Evolutionary conservation across 2,329 filamentous ascomycete species (phyloP).

Genomic region (Ophiostoma montium): DNA sequence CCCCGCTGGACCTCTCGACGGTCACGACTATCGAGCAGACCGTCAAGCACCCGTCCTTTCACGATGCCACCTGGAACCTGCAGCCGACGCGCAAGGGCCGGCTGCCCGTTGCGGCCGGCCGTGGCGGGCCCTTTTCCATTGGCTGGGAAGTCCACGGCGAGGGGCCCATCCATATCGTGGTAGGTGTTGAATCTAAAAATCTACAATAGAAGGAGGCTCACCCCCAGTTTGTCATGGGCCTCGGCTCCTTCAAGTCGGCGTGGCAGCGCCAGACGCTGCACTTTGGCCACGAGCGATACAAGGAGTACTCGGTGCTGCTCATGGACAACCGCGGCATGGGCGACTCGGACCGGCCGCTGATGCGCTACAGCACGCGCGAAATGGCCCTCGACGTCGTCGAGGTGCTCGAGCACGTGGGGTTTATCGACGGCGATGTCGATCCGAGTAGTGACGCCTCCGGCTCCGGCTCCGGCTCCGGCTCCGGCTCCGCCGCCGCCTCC

Average conservation of each 20-base stretch:
- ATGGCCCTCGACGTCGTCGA: slow-evolving; percentile 73
- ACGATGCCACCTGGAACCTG: slow-evolving; percentile 53
- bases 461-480: too few relatives aligned
- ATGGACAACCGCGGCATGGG: slow-evolving; percentile 81
- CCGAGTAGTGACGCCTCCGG: too few relatives aligned
- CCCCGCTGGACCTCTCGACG: not conserved
- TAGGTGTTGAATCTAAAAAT: slow-evolving; percentile 36
- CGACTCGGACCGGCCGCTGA: slow-evolving; percentile 59
- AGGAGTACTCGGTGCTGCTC: slow-evolving; percentile 59
- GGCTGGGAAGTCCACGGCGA: slow-evolving; percentile 69
- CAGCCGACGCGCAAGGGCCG: slow-evolving; percentile 49
- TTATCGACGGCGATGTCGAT: slow-evolving; percentile 3
- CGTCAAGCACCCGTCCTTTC: slow-evolving; percentile 50
- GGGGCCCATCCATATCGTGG: slow-evolving; percentile 57
- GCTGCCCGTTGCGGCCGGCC: slow-evolving; percentile 48
- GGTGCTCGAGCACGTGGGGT: slow-evolving; percentile 53
- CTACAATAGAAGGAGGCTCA: slow-evolving; percentile 23
- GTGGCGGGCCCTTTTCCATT: slow-evolving; percentile 64
- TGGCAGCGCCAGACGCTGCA: slow-evolving; percentile 77
- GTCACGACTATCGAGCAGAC: slow-evolving; percentile 39
- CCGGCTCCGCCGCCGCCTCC: too few relatives aligned
- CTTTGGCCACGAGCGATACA: slow-evolving; percentile 58
- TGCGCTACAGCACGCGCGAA: slow-evolving; percentile 66
- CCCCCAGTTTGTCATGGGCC: slow-evolving; percentile 57
- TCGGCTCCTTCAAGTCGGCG: slow-evolving; percentile 51